Evolutionary conservation across 2,329 filamentous ascomycete species (phyloP).

Genomic region (Westerdykella sp.): DNA sequence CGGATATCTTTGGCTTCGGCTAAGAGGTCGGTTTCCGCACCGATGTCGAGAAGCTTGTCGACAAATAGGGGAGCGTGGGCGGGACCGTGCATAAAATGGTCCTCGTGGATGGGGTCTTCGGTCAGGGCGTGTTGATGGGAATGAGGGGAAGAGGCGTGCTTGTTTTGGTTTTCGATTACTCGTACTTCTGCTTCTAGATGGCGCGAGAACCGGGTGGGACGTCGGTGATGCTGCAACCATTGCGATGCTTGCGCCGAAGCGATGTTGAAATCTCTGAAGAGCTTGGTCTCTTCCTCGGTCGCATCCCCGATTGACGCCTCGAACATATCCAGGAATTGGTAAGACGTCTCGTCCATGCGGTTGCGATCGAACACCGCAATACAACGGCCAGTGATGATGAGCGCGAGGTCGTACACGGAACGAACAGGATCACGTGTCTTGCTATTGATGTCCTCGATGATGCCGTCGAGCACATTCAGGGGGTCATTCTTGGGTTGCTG

Average conservation of each 20-base stretch:
- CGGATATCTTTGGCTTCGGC: slow-evolving; percentile 62
- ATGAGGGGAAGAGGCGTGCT: slow-evolving; percentile 21
- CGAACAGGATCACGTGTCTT: slow-evolving; percentile 55
- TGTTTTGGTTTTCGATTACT: slow-evolving; percentile 26
- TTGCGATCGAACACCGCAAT: slow-evolving; percentile 57
- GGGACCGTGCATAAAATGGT: slow-evolving; percentile 15
- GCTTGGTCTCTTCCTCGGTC: slow-evolving; percentile 47
- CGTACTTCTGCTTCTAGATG: slow-evolving; percentile 32
- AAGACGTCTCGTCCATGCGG: slow-evolving; percentile 52
- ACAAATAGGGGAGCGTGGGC: slow-evolving; percentile 41
- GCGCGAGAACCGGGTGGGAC: slow-evolving; percentile 32
- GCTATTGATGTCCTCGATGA: slow-evolving; percentile 61
- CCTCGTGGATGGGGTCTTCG: slow-evolving; percentile 20
- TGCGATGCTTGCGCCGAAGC: slow-evolving; percentile 53
- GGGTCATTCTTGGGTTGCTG: slow-evolving; percentile 57
- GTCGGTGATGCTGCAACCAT: slow-evolving; percentile 49
- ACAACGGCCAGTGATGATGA: slow-evolving; percentile 56
- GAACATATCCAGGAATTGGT: slow-evolving; percentile 63
- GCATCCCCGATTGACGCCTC: slow-evolving; percentile 54
- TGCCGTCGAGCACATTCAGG: slow-evolving; percentile 56
- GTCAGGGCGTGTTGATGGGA: slow-evolving; percentile 23
- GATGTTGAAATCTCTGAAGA: slow-evolving; percentile 56
- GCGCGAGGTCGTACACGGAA: slow-evolving; percentile 57
- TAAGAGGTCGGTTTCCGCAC: slow-evolving; percentile 54
- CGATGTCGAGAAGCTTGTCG: slow-evolving; percentile 55